A percentile compares a stretch with the other conserved stretches of the same genome.
Evolutionary conservation across 2,329 filamentous ascomycete genomes (phyloP).

Genomic region (Colletotrichum coccodes): DNA sequence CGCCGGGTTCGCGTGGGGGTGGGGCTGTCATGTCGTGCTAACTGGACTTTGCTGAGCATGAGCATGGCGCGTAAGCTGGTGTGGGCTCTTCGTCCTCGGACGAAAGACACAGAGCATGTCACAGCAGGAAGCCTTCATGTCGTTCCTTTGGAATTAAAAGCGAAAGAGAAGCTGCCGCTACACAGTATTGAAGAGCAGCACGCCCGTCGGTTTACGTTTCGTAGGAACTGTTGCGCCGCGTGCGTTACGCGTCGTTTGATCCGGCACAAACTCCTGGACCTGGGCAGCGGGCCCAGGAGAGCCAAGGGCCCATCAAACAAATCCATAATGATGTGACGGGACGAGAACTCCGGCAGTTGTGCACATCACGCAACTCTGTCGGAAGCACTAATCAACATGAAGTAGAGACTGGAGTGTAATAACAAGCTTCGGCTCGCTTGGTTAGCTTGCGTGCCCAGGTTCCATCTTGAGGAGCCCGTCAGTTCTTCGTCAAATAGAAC

Average conservation of each 20-base stretch:
- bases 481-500: neutral
- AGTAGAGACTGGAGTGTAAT: neutral
- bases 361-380: neutral
- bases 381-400: neutral
- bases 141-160: conserved; percentile 34
- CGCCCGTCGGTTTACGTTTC: neutral
- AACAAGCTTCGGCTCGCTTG: neutral
- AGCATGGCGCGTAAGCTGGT: conserved; percentile 55
- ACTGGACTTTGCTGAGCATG: conserved; percentile 46
- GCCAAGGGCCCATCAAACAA: neutral
- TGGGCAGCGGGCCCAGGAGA: neutral
- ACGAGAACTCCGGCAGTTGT: neutral
- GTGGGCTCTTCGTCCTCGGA: conserved; percentile 34
- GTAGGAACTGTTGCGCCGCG: neutral
- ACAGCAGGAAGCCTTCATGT: neutral
- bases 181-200: neutral
- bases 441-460: neutral
- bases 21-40: conserved; percentile 47
- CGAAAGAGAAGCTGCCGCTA: neutral
- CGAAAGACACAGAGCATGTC: conserved; percentile 40
- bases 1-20: conserved; percentile 52
- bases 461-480: neutral
- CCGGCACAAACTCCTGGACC: neutral
- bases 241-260: neutral
- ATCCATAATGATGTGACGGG: neutral